A percentile compares a stretch with the other conserved stretches of the same genome.
These are phyloP conservation scores for Cercospora zeae-maydis DNA, from an alignment of 2,329 filamentous ascomycete genomes.

Conservation along the genomic window DNA sequence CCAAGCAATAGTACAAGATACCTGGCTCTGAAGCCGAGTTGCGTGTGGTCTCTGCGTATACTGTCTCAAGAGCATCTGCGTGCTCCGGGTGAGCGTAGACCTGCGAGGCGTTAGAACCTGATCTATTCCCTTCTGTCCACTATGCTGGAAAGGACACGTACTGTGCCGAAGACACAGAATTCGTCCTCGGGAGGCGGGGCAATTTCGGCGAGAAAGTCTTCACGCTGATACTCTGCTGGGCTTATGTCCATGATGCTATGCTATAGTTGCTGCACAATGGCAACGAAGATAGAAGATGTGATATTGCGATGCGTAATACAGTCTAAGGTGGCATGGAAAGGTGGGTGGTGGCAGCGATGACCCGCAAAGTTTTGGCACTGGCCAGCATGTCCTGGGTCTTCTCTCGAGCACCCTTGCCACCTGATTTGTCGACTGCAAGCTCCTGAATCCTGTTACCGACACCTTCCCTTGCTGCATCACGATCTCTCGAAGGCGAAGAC, in stretches of 20 bases:
- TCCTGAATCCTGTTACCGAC: neutral
- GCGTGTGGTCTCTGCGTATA: constrained; percentile 34
- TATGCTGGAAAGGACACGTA: neutral
- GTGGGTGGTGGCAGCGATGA: neutral
- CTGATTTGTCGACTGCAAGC: neutral
- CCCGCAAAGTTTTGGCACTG: constrained; percentile 1
- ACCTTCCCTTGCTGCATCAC: neutral
- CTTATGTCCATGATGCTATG: constrained; percentile 9
- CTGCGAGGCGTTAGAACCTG: neutral
- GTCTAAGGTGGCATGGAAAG: neutral
- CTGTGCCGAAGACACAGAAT: constrained; percentile 16
- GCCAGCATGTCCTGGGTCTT: constrained; percentile 1
- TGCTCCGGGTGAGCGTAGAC: constrained; percentile 35
- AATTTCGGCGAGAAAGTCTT: constrained; percentile 12
- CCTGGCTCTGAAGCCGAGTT: constrained; percentile 32
- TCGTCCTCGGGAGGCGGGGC: constrained; percentile 14
- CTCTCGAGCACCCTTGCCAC: neutral
- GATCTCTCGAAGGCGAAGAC: neutral
- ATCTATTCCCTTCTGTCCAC: neutral
- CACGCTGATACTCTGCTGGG: constrained; percentile 13
- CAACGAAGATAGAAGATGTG: neutral
- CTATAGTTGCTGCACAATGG: neutral
- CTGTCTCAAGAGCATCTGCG: constrained; percentile 34
- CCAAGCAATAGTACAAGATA: constrained; percentile 34
- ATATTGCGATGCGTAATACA: neutral